These are phyloP conservation scores for Leccinum fuscescens DNA, from an alignment of 1,284 basidiomycete species.

Conservation along the genomic window DNA sequence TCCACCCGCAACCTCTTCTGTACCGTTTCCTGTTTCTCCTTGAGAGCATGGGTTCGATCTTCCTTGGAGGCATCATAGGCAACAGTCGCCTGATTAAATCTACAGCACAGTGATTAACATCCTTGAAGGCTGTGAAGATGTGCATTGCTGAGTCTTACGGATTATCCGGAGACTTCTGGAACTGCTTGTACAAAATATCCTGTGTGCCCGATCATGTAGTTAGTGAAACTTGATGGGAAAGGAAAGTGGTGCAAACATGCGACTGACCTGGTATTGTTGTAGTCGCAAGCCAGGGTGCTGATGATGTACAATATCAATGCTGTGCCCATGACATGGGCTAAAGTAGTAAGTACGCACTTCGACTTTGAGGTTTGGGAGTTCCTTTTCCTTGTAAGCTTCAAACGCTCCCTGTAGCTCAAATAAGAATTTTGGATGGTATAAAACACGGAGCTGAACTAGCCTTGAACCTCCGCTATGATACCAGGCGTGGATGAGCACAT, in stretches of 20 bases:
- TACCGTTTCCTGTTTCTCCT: constrained; percentile 51
- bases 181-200: constrained; percentile 78
- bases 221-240: constrained; percentile 8
- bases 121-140: constrained; percentile 6
- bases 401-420: constrained; percentile 65
- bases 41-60: constrained; percentile 72
- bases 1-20: constrained; percentile 46
- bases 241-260: constrained; percentile 5
- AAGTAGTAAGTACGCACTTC: constrained; percentile 52
- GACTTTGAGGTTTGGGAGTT: constrained; percentile 74
- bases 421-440: constrained; percentile 5
- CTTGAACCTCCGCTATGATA: constrained; percentile 78
- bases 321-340: not conserved
- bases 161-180: constrained; percentile 88
- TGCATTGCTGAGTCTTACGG: constrained; percentile 53
- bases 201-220: constrained; percentile 27
- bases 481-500: constrained; percentile 6
- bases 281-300: constrained; percentile 81
- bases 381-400: constrained; percentile 88
- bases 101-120: constrained; percentile 30
- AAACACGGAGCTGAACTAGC: constrained; percentile 29
- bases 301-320: constrained; percentile 12
- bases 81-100: constrained; percentile 80
- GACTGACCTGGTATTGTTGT: constrained; percentile 76
- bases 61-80: constrained; percentile 83